Conservation (phyloP, 306 rosid genomes). For the Rosa chinensis region DNA sequence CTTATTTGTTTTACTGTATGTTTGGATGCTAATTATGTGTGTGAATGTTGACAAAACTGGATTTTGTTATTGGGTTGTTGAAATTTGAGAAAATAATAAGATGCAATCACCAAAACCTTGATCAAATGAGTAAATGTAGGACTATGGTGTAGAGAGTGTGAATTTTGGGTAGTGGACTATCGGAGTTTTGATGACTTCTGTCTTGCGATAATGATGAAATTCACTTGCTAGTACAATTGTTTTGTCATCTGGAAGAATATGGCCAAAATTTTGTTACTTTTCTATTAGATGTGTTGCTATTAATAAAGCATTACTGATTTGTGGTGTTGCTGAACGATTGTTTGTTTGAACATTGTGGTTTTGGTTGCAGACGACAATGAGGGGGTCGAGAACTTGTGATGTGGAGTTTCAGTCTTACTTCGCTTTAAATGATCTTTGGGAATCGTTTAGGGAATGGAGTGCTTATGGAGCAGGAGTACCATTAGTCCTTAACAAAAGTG, state of each 20-base stretch:
- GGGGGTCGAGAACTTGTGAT: conserved; percentile 78
- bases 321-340: not conserved
- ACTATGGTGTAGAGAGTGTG: not conserved
- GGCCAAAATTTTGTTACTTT: not conserved
- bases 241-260: not conserved
- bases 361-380: conserved; percentile 66
- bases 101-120: not conserved
- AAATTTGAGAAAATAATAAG: conserved; percentile 5
- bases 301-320: not conserved
- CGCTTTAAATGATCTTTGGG: conserved; percentile 77
- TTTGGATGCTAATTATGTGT: not conserved
- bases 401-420: conserved; percentile 76
- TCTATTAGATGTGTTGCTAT: not conserved
- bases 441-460: conserved; percentile 91
- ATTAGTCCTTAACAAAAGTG: conserved; percentile 60
- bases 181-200: not conserved
- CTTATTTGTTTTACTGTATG: not conserved
- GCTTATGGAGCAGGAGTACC: conserved; percentile 96
- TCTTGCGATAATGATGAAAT: not conserved
- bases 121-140: not conserved
- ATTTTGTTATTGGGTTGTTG: conserved; percentile 15
- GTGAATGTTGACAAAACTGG: not conserved
- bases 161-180: not conserved
- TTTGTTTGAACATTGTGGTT: conserved; percentile 12
- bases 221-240: not conserved